A percentile compares a stretch with the other conserved stretches of the same genome.
phyloP scores from a whole-genome alignment of 2,329 filamentous ascomycete species.

The Metarhizium humberi region DNA sequence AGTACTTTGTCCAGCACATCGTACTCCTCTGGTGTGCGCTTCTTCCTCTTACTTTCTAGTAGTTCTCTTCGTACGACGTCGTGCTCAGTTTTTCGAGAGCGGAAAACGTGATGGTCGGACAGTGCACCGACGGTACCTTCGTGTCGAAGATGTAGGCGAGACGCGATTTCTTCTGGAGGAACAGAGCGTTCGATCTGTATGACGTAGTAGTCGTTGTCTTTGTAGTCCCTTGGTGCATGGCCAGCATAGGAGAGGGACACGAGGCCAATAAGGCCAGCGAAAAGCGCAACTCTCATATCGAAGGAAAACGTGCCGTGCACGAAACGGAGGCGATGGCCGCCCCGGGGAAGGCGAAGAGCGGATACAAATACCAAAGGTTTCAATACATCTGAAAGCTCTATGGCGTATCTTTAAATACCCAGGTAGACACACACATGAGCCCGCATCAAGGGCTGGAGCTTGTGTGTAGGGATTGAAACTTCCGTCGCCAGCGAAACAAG shows the following conservation, averaged over 20 bases:
- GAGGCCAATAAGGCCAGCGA: constrained; percentile 45
- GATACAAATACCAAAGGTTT: neutral
- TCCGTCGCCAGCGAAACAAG: neutral
- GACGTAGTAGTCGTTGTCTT: constrained; percentile 84
- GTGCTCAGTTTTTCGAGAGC: constrained; percentile 51
- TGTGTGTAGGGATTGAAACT: neutral
- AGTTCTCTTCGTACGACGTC: constrained; percentile 50
- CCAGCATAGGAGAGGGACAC: constrained; percentile 37
- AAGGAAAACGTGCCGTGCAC: neutral
- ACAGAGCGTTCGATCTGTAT: constrained; percentile 64
- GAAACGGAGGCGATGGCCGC: neutral
- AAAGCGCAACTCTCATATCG: constrained; percentile 41
- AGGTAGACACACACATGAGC: neutral
- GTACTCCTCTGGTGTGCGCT: constrained; percentile 40
- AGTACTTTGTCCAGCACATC: constrained; percentile 65
- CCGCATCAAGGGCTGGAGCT: neutral
- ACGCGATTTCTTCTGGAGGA: constrained; percentile 60
- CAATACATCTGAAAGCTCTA: constrained; percentile 1
- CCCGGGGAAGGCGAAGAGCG: neutral
- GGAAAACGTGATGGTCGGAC: constrained; percentile 77
- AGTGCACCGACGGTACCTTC: constrained; percentile 76
- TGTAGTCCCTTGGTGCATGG: constrained; percentile 59
- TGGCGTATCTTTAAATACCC: neutral
- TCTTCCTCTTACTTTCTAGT: constrained; percentile 48
- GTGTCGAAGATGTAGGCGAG: constrained; percentile 64